These are phyloP conservation scores for Aureobasidium sp. DNA, from an alignment of 2,329 filamentous ascomycete genomes.

Conservation along the genomic window DNA sequence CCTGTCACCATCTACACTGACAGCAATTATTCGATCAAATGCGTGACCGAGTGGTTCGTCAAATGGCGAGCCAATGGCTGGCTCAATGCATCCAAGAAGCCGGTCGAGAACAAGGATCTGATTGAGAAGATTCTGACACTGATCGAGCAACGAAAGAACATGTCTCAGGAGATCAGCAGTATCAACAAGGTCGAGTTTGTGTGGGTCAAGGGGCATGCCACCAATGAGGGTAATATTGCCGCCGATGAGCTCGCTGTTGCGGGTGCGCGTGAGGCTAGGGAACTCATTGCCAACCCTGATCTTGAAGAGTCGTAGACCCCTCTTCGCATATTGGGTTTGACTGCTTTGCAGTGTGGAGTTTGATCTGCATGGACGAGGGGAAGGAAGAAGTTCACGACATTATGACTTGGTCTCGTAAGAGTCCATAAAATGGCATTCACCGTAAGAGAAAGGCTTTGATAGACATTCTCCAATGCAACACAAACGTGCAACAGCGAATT, in stretches of 20 bases:
- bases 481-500: background rate
- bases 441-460: background rate
- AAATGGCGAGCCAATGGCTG: constrained; percentile 72
- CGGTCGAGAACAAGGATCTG: constrained; percentile 81
- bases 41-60: constrained; percentile 72
- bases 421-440: background rate
- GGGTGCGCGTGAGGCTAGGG: constrained; percentile 43
- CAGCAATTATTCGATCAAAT: constrained; percentile 84
- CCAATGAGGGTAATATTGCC: constrained; percentile 64
- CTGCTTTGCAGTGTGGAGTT: background rate
- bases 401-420: background rate
- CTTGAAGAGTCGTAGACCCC: background rate
- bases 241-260: constrained; percentile 71
- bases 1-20: constrained; percentile 77
- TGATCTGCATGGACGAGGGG: constrained; percentile 4
- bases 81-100: constrained; percentile 60
- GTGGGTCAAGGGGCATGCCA: constrained; percentile 84
- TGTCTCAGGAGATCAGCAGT: constrained; percentile 36
- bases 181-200: constrained; percentile 48
- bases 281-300: constrained; percentile 1
- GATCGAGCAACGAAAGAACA: constrained; percentile 54
- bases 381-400: background rate
- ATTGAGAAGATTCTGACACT: constrained; percentile 62
- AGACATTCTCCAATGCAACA: background rate
- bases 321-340: background rate